A percentile compares a stretch with the other conserved stretches of the same genome.
Conservation (phyloP, 2,329 filamentous ascomycete species). For the Pseudogymnoascus sp. region DNA sequence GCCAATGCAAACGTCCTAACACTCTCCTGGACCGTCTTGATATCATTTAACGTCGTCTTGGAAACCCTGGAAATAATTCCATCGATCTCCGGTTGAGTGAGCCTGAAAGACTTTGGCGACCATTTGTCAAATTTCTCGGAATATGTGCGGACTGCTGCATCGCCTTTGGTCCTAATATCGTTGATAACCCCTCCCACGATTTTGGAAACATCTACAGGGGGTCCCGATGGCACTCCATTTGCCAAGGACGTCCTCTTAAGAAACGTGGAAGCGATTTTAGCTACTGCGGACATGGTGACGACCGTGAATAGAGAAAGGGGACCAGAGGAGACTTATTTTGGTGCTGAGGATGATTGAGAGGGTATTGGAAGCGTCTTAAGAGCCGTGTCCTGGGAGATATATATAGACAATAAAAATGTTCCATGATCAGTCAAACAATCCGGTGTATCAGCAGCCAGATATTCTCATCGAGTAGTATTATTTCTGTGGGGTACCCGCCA, state of each 20-base stretch:
- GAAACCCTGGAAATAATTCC: constrained; percentile 33
- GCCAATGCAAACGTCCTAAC: constrained; percentile 41
- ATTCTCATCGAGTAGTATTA: not conserved
- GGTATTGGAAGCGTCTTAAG: not conserved
- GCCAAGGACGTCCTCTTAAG: not conserved
- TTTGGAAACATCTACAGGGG: not conserved
- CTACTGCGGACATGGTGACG: not conserved
- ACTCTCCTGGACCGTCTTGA: constrained; percentile 43
- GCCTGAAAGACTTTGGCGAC: constrained; percentile 40
- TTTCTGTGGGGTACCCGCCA: not conserved
- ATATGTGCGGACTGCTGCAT: constrained; percentile 40
- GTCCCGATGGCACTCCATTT: not conserved
- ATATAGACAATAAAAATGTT: not conserved
- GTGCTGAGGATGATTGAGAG: not conserved
- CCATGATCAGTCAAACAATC: not conserved
- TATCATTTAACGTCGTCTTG: constrained; percentile 43
- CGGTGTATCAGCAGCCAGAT: not conserved
- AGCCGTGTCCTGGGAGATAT: not conserved
- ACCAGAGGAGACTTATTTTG: too few relatives aligned
- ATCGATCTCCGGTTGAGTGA: constrained; percentile 38
- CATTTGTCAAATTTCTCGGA: constrained; percentile 48
- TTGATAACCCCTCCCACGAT: constrained; percentile 33
- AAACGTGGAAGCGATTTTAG: not conserved
- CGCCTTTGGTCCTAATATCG: constrained; percentile 39
- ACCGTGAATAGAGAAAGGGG: not conserved